Evolutionary conservation across 805 yeast genomes (phyloP).

Genomic region (Teunomyces aglyptinius): DNA sequence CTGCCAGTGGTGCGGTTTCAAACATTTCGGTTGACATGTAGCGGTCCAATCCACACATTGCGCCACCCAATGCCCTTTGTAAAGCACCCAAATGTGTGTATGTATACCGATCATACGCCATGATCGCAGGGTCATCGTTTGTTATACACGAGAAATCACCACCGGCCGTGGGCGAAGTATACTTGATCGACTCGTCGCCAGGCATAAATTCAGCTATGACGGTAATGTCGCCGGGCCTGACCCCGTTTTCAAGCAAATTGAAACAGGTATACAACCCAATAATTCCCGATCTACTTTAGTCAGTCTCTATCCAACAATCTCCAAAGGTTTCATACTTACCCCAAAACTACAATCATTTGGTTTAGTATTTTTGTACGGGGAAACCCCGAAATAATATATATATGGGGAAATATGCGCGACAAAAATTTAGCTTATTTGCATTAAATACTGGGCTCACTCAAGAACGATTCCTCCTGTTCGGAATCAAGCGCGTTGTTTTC

Average conservation of each 20-base stretch:
- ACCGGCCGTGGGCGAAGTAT: slow-evolving; percentile 80
- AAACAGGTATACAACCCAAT: slow-evolving; percentile 64
- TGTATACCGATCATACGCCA: slow-evolving; percentile 56
- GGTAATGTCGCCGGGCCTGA: slow-evolving; percentile 43
- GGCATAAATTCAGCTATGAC: slow-evolving; percentile 68
- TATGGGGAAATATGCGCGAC: neutral
- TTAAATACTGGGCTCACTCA: neutral
- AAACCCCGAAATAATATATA: neutral
- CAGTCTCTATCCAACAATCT: neutral
- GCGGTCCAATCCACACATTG: slow-evolving; percentile 52
- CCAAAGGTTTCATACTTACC: slow-evolving; percentile 20
- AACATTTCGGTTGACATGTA: slow-evolving; percentile 59
- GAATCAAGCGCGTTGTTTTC: slow-evolving; percentile 15
- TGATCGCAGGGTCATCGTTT: slow-evolving; percentile 46
- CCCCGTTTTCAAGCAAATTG: slow-evolving; percentile 43
- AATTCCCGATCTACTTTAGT: slow-evolving; percentile 52
- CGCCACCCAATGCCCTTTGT: slow-evolving; percentile 49
- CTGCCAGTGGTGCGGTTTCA: slow-evolving; percentile 47
- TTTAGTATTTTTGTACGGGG: neutral
- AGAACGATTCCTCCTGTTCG: slow-evolving; percentile 9
- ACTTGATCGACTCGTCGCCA: slow-evolving; percentile 72
- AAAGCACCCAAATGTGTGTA: slow-evolving; percentile 47
- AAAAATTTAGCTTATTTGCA: neutral
- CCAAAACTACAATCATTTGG: slow-evolving; percentile 20
- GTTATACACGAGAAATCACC: slow-evolving; percentile 47